Percentiles rank a stretch among this genome's conserved stretches.
Conservation (phyloP, 176 grass and related monocot species). For the Aegilops sharonensis region DNA sequence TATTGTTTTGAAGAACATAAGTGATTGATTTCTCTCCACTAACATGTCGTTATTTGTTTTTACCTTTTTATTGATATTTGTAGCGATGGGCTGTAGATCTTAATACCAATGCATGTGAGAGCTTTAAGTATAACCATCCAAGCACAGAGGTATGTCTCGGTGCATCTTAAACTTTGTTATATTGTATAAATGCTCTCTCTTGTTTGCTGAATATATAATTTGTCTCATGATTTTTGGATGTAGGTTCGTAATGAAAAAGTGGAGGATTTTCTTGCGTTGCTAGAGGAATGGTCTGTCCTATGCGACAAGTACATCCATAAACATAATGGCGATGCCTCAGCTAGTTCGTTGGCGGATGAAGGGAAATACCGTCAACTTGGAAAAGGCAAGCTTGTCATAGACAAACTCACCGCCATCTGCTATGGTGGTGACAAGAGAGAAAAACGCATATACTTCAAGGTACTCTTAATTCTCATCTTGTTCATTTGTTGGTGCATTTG, state of each 20-base stretch:
- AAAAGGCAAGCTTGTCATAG: constrained; percentile 36
- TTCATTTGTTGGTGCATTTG: background rate
- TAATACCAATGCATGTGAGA: constrained; percentile 54
- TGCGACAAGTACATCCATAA: constrained; percentile 34
- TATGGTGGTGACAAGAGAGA: constrained; percentile 45
- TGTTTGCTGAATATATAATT: background rate
- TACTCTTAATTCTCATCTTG: background rate
- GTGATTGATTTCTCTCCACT: background rate
- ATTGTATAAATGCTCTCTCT: background rate
- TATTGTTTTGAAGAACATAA: background rate
- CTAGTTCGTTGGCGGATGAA: constrained; percentile 15
- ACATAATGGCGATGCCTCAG: background rate
- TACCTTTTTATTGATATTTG: background rate
- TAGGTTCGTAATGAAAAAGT: constrained; percentile 80
- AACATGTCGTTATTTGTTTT: background rate
- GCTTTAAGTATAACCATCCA: constrained; percentile 73
- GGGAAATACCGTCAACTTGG: constrained; percentile 6
- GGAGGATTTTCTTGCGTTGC: constrained; percentile 61
- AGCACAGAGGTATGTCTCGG: constrained; percentile 45
- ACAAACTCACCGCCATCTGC: constrained; percentile 40
- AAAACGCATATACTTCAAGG: constrained; percentile 60
- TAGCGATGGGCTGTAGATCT: constrained; percentile 79
- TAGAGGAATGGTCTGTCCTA: constrained; percentile 55
- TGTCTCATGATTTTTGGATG: background rate
- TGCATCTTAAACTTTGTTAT: background rate